Conservation (phyloP, 495 filamentous ascomycete species). For the Neurospora africana region DNA sequence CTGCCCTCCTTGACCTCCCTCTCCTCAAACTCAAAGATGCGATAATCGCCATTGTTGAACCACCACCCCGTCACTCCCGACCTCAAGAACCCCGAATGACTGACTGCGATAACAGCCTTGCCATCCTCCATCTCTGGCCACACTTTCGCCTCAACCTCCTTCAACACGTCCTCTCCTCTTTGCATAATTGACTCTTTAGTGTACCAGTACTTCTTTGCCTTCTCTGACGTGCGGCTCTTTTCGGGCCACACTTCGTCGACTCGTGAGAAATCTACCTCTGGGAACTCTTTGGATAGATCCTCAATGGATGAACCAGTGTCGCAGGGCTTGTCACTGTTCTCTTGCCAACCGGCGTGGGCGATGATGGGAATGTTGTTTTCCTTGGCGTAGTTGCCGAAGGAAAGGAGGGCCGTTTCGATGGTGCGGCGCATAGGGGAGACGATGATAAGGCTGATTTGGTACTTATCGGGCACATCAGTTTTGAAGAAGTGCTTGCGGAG, state of each 20-base stretch:
- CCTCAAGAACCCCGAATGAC: constrained; percentile 49
- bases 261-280: constrained; percentile 39
- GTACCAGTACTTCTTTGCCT: constrained; percentile 33
- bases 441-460: constrained; percentile 43
- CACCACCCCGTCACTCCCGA: constrained; percentile 32
- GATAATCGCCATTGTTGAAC: constrained; percentile 51
- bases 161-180: constrained; percentile 38
- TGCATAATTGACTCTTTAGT: constrained; percentile 33
- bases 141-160: constrained; percentile 33
- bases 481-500: constrained; percentile 33
- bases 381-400: constrained; percentile 38
- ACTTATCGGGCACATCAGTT: constrained; percentile 33
- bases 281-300: constrained; percentile 36
- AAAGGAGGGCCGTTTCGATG: constrained; percentile 43
- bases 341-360: constrained; percentile 46
- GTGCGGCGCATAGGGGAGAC: constrained; percentile 49
- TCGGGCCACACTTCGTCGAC: constrained; percentile 46
- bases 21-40: constrained; percentile 47
- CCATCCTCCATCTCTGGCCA: constrained; percentile 27
- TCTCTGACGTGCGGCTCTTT: constrained; percentile 33
- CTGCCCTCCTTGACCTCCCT: constrained; percentile 15
- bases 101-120: constrained; percentile 50
- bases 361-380: constrained; percentile 40
- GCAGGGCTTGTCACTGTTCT: constrained; percentile 48
- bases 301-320: constrained; percentile 41